A percentile compares a stretch with the other conserved stretches of the same genome.
Evolutionary conservation across 2,329 filamentous ascomycete species (phyloP).

Genomic region (Tympanopsis confertula): DNA sequence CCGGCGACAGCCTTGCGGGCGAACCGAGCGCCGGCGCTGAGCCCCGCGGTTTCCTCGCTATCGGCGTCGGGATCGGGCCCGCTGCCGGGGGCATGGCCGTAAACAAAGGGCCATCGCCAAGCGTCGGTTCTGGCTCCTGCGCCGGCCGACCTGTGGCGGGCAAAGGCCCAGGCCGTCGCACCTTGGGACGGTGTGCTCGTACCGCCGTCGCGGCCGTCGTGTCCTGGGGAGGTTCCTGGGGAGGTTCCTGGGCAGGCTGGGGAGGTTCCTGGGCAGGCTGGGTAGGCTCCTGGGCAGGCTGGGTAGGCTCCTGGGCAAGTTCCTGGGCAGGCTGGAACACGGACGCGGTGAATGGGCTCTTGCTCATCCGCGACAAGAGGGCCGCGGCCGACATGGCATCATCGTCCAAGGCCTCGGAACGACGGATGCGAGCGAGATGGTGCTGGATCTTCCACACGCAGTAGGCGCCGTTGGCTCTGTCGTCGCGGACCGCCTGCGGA

Average conservation of each 20-base stretch:
- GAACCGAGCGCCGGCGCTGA: neutral
- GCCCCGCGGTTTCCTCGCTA: neutral
- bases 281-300: neutral
- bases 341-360: neutral
- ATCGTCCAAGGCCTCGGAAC: neutral
- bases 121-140: no score
- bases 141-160: no score
- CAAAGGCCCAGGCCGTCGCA: no score
- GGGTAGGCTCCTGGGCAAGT: neutral
- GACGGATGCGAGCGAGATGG: slow-evolving; percentile 6
- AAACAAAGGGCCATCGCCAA: no score
- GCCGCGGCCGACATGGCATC: no score
- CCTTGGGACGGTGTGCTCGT: no score
- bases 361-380: neutral
- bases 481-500: slow-evolving; percentile 11
- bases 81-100: no score
- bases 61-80: neutral
- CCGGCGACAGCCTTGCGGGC: no score
- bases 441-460: slow-evolving; percentile 15
- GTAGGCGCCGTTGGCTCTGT: slow-evolving; percentile 13
- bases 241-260: neutral
- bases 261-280: neutral
- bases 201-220: no score
- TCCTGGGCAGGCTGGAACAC: no score
- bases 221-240: neutral